phyloP scores from a whole-genome alignment of 768 basidiomycete species.

The Lepiota brunneoincarnata region DNA sequence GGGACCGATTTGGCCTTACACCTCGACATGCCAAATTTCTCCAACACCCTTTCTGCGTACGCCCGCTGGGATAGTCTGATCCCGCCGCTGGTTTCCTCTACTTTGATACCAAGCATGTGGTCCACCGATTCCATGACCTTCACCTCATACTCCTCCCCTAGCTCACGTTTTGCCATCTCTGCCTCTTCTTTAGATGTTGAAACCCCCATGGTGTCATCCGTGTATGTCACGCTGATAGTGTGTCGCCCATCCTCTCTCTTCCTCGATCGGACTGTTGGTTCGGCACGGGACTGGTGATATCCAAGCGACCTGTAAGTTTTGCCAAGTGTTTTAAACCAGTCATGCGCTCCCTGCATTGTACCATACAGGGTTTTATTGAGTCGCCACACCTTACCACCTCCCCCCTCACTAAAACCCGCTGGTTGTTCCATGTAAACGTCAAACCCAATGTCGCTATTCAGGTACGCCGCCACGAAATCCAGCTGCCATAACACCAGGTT shows the following conservation, averaged over 20 bases:
- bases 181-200: no score
- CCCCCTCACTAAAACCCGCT: constrained; percentile 2
- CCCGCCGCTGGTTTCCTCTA: neutral
- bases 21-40: constrained; percentile 1
- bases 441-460: constrained; percentile 25
- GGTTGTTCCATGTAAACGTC: constrained; percentile 14
- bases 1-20: neutral
- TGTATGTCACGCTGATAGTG: neutral
- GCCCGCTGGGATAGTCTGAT: neutral
- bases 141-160: constrained; percentile 1
- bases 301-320: neutral
- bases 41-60: constrained; percentile 1
- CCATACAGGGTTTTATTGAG: no score
- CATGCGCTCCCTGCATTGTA: no score
- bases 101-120: neutral
- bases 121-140: constrained; percentile 1
- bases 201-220: no score
- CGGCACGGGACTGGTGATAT: constrained; percentile 12
- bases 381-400: no score
- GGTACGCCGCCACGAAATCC: constrained; percentile 33
- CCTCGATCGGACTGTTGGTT: constrained; percentile 12
- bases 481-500: constrained; percentile 28
- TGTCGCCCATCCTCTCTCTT: constrained; percentile 7
- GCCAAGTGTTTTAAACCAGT: no score
- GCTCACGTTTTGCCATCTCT: no score